A percentile compares a stretch with the other conserved stretches of the same genome.
These are phyloP conservation scores for Phytophthora idaei DNA, from an alignment of 352 stramenopile genomes.

Conservation along the genomic window DNA sequence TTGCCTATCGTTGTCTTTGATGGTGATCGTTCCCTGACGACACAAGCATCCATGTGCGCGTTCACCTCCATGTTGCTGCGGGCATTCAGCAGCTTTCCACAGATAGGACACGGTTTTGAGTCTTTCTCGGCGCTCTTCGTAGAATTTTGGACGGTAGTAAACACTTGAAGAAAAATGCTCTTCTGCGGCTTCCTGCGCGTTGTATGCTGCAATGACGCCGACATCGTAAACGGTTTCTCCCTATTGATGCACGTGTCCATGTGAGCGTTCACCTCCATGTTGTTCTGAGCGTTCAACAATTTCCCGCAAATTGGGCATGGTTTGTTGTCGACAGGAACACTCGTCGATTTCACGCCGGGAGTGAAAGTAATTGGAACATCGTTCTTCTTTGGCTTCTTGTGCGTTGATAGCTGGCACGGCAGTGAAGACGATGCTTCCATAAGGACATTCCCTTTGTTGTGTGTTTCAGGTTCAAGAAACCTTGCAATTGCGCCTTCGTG, in stretches of 20 bases:
- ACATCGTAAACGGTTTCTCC: slow-evolving; percentile 8
- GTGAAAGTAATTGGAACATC: slow-evolving; percentile 8
- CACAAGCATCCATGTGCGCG: slow-evolving; percentile 65
- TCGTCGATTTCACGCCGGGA: slow-evolving; percentile 3
- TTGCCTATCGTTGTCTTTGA: slow-evolving; percentile 8
- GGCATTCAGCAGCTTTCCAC: slow-evolving; percentile 56
- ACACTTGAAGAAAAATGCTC: slow-evolving; percentile 9
- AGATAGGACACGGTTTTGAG: slow-evolving; percentile 57
- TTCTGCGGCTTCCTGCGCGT: slow-evolving; percentile 21
- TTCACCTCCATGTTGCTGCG: slow-evolving; percentile 64
- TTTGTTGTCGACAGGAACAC: slow-evolving; percentile 24
- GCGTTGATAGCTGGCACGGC: not conserved
- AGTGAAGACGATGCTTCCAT: not conserved
- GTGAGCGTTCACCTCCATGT: slow-evolving; percentile 67
- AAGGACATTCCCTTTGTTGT: not conserved
- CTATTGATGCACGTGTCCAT: slow-evolving; percentile 57
- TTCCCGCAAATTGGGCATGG: slow-evolving; percentile 59
- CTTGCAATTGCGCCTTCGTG: not conserved
- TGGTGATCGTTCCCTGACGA: slow-evolving; percentile 14
- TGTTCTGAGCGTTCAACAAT: slow-evolving; percentile 53
- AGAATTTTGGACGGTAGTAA: slow-evolving; percentile 8
- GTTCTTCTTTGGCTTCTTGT: slow-evolving; percentile 17
- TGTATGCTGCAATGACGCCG: slow-evolving; percentile 13
- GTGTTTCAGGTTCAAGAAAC: not conserved
- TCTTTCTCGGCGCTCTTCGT: slow-evolving; percentile 10